These are phyloP conservation scores for Salvia miltiorrhiza DNA, from an alignment of 257 asterid species.

Conservation along the genomic window DNA sequence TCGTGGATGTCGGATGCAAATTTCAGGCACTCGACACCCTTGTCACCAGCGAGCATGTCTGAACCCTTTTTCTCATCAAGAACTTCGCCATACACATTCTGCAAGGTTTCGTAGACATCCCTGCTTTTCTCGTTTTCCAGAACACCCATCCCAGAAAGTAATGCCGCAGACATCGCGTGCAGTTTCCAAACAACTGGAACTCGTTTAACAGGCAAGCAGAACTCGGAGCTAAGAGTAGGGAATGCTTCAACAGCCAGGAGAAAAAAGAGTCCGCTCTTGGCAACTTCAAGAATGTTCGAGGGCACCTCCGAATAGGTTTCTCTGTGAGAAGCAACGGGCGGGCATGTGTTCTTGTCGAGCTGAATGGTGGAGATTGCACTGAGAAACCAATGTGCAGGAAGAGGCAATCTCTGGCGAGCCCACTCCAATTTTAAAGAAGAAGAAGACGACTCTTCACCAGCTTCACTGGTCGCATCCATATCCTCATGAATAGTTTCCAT, in stretches of 20 bases:
- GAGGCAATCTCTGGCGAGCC: slow-evolving; percentile 89
- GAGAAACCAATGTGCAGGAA: slow-evolving; percentile 87
- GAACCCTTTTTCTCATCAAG: slow-evolving; percentile 32
- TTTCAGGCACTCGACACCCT: slow-evolving; percentile 26
- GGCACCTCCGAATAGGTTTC: slow-evolving; percentile 28
- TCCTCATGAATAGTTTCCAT: slow-evolving; percentile 81
- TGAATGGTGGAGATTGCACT: slow-evolving; percentile 67
- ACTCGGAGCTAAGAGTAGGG: slow-evolving; percentile 34
- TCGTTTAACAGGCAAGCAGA: slow-evolving; percentile 33
- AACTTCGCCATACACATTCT: slow-evolving; percentile 59
- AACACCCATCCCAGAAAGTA: slow-evolving; percentile 67
- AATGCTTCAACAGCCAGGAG: slow-evolving; percentile 75
- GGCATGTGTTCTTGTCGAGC: slow-evolving; percentile 27
- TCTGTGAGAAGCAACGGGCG: slow-evolving; percentile 18
- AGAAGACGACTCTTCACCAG: slow-evolving; percentile 36
- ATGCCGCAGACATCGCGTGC: slow-evolving; percentile 72
- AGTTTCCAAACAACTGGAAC: slow-evolving; percentile 85
- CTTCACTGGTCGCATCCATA: slow-evolving; percentile 24
- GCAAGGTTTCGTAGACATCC: slow-evolving; percentile 62
- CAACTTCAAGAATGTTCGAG: slow-evolving; percentile 42
- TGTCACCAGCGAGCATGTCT: slow-evolving; percentile 13
- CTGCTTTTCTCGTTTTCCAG: slow-evolving; percentile 77
- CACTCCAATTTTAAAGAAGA: slow-evolving; percentile 62
- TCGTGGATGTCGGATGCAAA: slow-evolving; percentile 67
- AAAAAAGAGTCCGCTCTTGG: slow-evolving; percentile 80